These are phyloP conservation scores for Nitzschia putrida DNA, from an alignment of 108 stramenopile genomes.

Conservation along the genomic window DNA sequence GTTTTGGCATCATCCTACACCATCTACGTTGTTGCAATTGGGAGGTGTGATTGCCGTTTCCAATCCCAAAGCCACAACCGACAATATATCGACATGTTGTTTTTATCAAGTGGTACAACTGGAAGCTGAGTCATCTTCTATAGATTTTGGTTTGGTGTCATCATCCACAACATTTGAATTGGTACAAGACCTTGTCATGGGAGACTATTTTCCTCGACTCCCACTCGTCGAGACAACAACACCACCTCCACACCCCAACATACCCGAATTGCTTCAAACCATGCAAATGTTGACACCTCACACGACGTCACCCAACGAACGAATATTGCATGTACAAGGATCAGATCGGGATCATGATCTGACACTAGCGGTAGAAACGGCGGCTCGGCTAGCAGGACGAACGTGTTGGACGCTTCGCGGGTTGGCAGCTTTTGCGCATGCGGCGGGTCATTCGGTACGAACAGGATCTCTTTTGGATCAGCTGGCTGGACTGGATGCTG, in stretches of 20 bases:
- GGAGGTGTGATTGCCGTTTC: slow-evolving; percentile 1
- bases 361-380: slow-evolving; percentile 53
- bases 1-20: slow-evolving; percentile 2
- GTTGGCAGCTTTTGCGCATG: slow-evolving; percentile 63
- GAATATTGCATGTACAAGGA: slow-evolving; percentile 64
- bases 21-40: not conserved
- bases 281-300: slow-evolving; percentile 7
- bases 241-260: slow-evolving; percentile 35
- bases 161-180: slow-evolving; percentile 9
- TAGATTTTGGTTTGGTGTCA: not conserved
- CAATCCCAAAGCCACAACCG: no score
- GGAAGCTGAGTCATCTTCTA: not conserved
- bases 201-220: not conserved
- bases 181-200: not conserved
- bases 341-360: slow-evolving; percentile 54
- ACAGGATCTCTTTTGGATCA: slow-evolving; percentile 67
- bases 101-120: slow-evolving; percentile 8
- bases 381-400: slow-evolving; percentile 65
- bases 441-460: slow-evolving; percentile 33
- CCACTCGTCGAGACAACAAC: not conserved
- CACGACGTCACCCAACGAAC: slow-evolving; percentile 11
- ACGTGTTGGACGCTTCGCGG: slow-evolving; percentile 62
- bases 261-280: slow-evolving; percentile 18
- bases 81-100: not conserved
- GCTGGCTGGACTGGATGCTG: slow-evolving; percentile 58